These are phyloP conservation scores for Salix suchowensis DNA, from an alignment of 345 rosid genomes.

Conservation along the genomic window DNA sequence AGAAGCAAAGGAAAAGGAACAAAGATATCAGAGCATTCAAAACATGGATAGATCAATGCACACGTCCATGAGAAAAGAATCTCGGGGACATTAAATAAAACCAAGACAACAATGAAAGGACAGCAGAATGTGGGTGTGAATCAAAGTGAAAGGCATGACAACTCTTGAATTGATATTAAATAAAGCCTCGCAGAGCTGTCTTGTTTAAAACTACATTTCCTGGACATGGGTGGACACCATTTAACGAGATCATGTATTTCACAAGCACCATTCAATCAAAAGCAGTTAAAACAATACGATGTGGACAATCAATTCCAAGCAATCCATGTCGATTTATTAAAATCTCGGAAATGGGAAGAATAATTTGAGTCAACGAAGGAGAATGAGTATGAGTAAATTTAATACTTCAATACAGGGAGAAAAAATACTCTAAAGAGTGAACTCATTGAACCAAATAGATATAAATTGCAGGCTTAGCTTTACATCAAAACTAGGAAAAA, in stretches of 20 bases:
- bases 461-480: not conserved
- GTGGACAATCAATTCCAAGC: not conserved
- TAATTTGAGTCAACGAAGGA: not conserved
- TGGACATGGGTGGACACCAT: not conserved
- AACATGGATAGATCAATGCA: not conserved
- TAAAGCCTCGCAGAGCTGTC: not conserved
- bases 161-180: not conserved
- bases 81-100: not conserved
- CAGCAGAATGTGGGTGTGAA: not conserved
- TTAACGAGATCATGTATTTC: not conserved
- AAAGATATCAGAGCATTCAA: not conserved
- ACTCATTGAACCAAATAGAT: not conserved
- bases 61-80: not conserved
- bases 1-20: not conserved
- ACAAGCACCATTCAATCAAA: not conserved
- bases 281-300: not conserved
- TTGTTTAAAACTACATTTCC: not conserved
- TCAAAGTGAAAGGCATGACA: not conserved
- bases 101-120: not conserved
- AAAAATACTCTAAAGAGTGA: not conserved
- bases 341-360: not conserved
- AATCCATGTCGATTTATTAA: not conserved
- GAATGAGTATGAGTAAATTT: not conserved
- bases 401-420: not conserved
- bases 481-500: not conserved